Conservation (phyloP, 2,329 filamentous ascomycete genomes). For the Fusarium equiseti region DNA sequence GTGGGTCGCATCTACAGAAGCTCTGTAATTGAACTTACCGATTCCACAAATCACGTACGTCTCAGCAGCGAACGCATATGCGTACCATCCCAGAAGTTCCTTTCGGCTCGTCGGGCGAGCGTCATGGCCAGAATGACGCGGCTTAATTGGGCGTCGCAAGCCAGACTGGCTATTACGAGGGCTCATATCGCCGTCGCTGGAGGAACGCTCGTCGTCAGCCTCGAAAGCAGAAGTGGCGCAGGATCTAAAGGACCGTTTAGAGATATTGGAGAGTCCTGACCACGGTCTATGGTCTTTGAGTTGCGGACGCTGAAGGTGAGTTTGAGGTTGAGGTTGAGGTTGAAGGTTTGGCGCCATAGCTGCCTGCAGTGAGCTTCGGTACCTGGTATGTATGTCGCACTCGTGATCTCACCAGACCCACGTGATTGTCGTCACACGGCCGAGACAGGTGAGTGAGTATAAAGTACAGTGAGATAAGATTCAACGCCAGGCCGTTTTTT, state of each 20-base stretch:
- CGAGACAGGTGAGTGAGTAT: constrained; percentile 19
- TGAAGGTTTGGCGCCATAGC: constrained; percentile 45
- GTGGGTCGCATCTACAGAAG: not conserved
- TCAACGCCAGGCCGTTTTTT: constrained; percentile 17
- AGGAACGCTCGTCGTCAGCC: constrained; percentile 76
- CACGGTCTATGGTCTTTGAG: constrained; percentile 58
- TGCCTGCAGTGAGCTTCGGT: not conserved
- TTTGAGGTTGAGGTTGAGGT: constrained; percentile 39
- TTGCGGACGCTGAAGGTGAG: constrained; percentile 54
- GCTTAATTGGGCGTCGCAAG: constrained; percentile 50
- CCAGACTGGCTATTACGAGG: constrained; percentile 55
- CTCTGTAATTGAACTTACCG: constrained; percentile 66
- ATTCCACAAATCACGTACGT: constrained; percentile 88
- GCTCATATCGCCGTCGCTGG: constrained; percentile 53
- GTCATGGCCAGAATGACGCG: constrained; percentile 85
- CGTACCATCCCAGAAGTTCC: constrained; percentile 95
- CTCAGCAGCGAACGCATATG: constrained; percentile 95
- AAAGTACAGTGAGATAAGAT: not conserved
- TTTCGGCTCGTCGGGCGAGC: constrained; percentile 86
- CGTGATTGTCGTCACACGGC: constrained; percentile 48
- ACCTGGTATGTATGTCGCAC: constrained; percentile 8
- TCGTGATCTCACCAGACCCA: constrained; percentile 44
- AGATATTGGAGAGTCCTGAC: constrained; percentile 63
- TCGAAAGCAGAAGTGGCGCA: constrained; percentile 72
- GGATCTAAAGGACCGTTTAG: constrained; percentile 69